phyloP scores from a whole-genome alignment of 169 alveolate genomes.

The Plasmodium blacklocki region DNA sequence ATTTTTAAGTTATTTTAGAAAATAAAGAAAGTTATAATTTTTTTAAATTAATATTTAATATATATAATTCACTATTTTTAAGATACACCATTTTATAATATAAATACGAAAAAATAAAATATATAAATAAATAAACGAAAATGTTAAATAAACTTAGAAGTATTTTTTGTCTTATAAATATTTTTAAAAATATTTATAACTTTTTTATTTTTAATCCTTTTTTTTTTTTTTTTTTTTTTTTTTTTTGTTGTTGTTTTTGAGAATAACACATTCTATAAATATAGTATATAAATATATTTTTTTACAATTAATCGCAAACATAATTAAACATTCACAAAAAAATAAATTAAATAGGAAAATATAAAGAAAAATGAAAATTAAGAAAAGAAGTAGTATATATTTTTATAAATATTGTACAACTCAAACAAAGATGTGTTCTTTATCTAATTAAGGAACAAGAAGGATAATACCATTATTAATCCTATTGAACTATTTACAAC shows the following conservation, averaged over 20 bases:
- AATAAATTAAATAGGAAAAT: conserved; percentile 1
- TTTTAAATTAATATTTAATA: conserved; percentile 12
- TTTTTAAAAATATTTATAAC: too few species aligned
- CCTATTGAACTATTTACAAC: conserved; percentile 62
- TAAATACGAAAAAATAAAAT: conserved; percentile 19
- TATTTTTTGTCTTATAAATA: background rate
- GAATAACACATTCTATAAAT: conserved; percentile 18
- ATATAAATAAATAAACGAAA: conserved; percentile 12
- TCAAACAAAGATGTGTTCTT: background rate
- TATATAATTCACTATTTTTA: conserved; percentile 13
- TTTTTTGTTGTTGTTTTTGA: conserved; percentile 7
- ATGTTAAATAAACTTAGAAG: conserved; percentile 9
- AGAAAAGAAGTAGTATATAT: background rate
- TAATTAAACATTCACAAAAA: conserved; percentile 26
- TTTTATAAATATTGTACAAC: background rate
- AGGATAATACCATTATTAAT: conserved; percentile 30
- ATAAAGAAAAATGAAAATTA: conserved; percentile 11
- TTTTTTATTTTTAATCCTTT: background rate
- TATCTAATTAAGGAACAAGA: conserved; percentile 47
- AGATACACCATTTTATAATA: conserved; percentile 21
- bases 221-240: conserved; percentile 4
- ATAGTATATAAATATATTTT: background rate
- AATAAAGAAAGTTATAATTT: conserved; percentile 1
- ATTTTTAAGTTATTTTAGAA: conserved; percentile 4
- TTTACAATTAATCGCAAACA: conserved; percentile 21